A percentile compares a stretch with the other conserved stretches of the same genome.
Conservation (phyloP, 2,329 filamentous ascomycete species). For the Escovopsis weberi region DNA sequence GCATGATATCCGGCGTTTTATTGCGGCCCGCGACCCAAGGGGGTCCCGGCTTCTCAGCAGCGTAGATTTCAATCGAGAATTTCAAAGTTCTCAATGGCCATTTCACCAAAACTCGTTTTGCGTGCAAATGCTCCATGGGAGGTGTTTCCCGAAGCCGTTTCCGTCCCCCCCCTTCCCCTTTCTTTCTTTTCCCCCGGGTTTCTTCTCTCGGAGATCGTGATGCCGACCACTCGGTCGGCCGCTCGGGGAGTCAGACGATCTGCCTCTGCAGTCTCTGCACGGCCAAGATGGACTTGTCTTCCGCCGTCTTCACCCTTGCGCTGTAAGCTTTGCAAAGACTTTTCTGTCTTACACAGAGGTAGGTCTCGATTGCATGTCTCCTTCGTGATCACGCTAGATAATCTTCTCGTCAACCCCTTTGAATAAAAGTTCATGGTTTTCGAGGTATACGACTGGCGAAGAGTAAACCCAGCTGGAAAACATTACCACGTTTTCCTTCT, state of each 20-base stretch:
- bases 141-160: constrained; percentile 50
- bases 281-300: neutral
- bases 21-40: constrained; percentile 16
- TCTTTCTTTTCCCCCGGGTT: neutral
- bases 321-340: neutral
- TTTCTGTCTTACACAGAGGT: neutral
- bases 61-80: constrained; percentile 29
- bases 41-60: constrained; percentile 19
- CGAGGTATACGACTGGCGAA: constrained; percentile 93
- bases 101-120: constrained; percentile 43
- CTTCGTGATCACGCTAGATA: constrained; percentile 49
- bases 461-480: constrained; percentile 42
- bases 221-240: constrained; percentile 1
- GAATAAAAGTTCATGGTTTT: constrained; percentile 47
- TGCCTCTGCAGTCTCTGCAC: constrained; percentile 2
- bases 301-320: neutral
- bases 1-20: constrained; percentile 25
- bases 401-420: constrained; percentile 70
- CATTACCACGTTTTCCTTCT: constrained; percentile 35
- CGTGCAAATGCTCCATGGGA: constrained; percentile 64
- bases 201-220: constrained; percentile 4
- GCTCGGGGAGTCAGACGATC: neutral
- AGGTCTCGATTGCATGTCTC: neutral
- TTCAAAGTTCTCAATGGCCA: constrained; percentile 51
- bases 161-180: constrained; percentile 4